Base-by-base conservation (phyloP, 306 rosid species). In the Hippophae tibetana region DNA sequence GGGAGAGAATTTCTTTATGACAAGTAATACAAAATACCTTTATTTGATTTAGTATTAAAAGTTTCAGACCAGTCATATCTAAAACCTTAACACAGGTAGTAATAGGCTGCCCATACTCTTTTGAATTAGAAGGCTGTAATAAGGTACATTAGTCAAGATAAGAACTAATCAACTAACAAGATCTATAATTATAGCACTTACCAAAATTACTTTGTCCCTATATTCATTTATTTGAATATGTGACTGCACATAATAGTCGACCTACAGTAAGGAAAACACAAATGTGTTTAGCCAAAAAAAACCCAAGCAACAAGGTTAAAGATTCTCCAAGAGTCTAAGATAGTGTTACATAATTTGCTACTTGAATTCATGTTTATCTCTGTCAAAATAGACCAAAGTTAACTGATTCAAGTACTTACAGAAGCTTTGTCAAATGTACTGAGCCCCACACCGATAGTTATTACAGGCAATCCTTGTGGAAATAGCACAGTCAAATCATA, bases 221-320 rank as follows among this genome's bases (percentile, higher is more conserved):
- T 92, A 92, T 78, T 92, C 96, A 64, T 92, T 92, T 43, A 92
- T 77, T 76, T 92, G 98, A 81, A 92, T 92, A 75, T 92, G 98
- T 62, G 98, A 92, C 81, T 92, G 98, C 78, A 92, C 96, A 81
- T 92, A 92, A 79, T 81, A 83, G 71, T 87, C 82, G 60, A 87
- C 95, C 98, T 92, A 80, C 40, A 76, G 69, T 68, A 49, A 58
- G 40, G 14, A 9, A 18, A 6, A 44, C n/a, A 41, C 56, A n/a
- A n/a, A n/a, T n/a, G n/a, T n/a, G n/a, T n/a, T n/a, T n/a, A n/a
- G n/a, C n/a, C n/a, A n/a, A n/a, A n/a, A n/a, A 62, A 62, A 52
- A 56, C 58, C 25, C 7, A 65, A 63, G 48, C 49, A 27, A n/a
- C 57, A 47, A 43, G 47, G 44, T 51, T 47, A 9, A 25, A 31